Evolutionary conservation across 1,139 yeast species (phyloP).

Genomic region (Kodamaea derodonti): DNA sequence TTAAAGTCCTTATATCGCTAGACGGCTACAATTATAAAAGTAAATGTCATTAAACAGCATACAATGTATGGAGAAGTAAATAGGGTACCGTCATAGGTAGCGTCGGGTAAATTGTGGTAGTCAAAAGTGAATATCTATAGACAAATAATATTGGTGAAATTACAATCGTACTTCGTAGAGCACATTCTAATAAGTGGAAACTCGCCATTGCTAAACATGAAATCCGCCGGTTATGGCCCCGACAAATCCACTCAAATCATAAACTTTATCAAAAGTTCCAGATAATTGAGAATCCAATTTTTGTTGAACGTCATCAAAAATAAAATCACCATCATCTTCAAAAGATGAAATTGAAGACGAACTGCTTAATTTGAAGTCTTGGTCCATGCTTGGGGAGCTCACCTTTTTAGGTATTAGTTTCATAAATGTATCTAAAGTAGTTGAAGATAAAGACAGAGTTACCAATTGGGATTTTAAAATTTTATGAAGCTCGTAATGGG

Average conservation of each 20-base stretch:
- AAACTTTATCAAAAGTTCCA: slow-evolving; percentile 22
- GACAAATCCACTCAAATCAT: slow-evolving; percentile 23
- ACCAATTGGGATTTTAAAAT: slow-evolving; percentile 9
- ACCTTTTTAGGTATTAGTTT: slow-evolving; percentile 12
- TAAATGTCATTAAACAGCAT: no score
- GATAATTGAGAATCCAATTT: slow-evolving; percentile 20
- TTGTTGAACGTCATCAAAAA: slow-evolving; percentile 24
- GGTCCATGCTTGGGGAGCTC: slow-evolving; percentile 7
- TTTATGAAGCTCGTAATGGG: slow-evolving; percentile 12
- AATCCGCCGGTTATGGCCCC: slow-evolving; percentile 4
- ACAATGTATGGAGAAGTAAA: no score
- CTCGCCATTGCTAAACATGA: slow-evolving; percentile 2
- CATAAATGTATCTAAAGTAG: slow-evolving; percentile 11
- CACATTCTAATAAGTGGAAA: no score
- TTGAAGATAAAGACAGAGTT: slow-evolving; percentile 8
- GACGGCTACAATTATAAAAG: no score
- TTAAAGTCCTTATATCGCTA: no score
- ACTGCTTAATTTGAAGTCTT: slow-evolving; percentile 9
- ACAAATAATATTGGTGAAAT: no score
- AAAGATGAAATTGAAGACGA: slow-evolving; percentile 8
- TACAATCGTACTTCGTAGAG: no score
- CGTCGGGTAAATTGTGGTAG: no score
- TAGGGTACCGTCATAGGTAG: no score
- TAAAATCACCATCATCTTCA: slow-evolving; percentile 12
- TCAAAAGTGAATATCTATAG: no score